These are phyloP conservation scores for Dothistroma pini DNA, from an alignment of 2,329 filamentous ascomycete genomes.

Conservation along the genomic window DNA sequence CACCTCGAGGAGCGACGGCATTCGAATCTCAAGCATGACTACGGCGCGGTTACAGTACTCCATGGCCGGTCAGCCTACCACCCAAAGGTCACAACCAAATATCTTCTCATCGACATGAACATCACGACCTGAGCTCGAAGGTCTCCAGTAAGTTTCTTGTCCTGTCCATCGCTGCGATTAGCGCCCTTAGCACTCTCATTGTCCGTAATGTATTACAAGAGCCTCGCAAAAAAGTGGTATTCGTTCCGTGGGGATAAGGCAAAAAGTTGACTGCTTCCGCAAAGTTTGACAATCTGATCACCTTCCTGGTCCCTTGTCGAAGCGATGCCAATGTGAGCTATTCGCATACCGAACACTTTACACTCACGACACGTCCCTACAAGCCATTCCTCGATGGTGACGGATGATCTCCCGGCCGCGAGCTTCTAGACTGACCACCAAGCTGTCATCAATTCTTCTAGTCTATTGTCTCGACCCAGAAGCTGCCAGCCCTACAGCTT, in stretches of 20 bases:
- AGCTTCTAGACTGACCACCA: background rate
- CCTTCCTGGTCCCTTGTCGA: background rate
- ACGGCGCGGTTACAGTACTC: no score
- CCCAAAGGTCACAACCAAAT: no score
- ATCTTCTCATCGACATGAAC: no score
- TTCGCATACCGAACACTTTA: background rate
- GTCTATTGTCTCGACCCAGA: background rate
- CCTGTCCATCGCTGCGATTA: background rate
- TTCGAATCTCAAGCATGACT: no score
- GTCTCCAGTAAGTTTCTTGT: background rate
- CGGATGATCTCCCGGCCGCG: background rate
- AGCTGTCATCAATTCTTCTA: background rate
- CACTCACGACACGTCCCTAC: background rate
- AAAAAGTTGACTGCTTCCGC: background rate
- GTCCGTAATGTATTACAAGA: background rate
- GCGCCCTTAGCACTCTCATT: background rate
- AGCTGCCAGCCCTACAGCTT: background rate
- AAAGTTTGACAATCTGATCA: background rate
- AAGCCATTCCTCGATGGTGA: background rate
- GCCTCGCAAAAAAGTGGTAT: background rate
- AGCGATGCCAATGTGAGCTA: background rate
- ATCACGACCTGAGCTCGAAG: background rate
- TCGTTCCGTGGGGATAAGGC: background rate
- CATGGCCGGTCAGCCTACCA: no score
- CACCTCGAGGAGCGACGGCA: no score